A percentile compares a stretch with the other conserved stretches of the same genome.
Conservation (phyloP, 768 basidiomycete genomes). For the Xerocomus spinulosus region DNA sequence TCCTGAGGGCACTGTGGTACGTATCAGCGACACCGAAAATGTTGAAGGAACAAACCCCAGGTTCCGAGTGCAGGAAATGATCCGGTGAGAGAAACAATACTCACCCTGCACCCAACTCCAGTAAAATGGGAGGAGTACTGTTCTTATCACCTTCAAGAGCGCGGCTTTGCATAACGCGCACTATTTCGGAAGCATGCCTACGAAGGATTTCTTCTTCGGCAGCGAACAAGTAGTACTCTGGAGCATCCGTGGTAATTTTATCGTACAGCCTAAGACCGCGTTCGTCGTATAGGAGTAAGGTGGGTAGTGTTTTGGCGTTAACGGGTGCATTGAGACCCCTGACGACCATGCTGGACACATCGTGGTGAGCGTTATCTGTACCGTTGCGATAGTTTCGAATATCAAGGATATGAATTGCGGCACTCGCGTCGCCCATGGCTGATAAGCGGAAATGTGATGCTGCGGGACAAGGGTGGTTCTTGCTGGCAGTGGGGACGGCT, state of each 20-base stretch:
- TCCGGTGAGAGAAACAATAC: constrained; percentile 24
- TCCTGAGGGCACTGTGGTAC: constrained; percentile 65
- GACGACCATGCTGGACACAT: constrained; percentile 45
- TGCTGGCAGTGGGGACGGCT: neutral
- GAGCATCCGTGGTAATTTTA: constrained; percentile 68
- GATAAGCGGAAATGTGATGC: neutral
- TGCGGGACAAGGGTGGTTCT: neutral
- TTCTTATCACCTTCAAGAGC: constrained; percentile 12
- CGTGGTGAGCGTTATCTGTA: constrained; percentile 11
- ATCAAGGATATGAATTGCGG: constrained; percentile 19
- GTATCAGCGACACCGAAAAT: constrained; percentile 7
- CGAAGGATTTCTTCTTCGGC: constrained; percentile 87
- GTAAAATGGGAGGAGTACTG: constrained; percentile 51
- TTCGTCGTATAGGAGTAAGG: constrained; percentile 83
- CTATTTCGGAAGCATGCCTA: constrained; percentile 68
- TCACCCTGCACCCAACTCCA: constrained; percentile 95
- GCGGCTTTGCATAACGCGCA: constrained; percentile 57
- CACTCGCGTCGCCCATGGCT: constrained; percentile 19
- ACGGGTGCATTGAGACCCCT: constrained; percentile 51
- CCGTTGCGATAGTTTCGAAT: constrained; percentile 14
- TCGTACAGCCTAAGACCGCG: constrained; percentile 83
- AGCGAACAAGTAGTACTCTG: constrained; percentile 86
- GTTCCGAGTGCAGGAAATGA: no score
- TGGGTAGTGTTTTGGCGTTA: constrained; percentile 66
- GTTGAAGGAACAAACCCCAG: neutral